Base-by-base conservation (phyloP, 129 eudicot genomes). In the Tagetes patula region DNA sequence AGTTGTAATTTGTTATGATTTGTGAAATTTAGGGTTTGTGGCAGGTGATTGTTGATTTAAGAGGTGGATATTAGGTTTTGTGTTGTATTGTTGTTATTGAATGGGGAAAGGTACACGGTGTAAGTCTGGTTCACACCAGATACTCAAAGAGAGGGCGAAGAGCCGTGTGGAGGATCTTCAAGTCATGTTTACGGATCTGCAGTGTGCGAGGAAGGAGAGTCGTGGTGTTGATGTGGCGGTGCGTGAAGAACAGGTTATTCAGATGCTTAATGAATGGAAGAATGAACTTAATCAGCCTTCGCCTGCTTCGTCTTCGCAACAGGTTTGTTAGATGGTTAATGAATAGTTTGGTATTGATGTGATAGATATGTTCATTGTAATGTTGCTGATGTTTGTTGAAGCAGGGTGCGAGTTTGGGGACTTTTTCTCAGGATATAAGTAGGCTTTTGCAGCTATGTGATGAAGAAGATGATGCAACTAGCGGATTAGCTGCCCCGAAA, bases 221-320 rank as follows among this genome's bases (percentile, higher is more conserved):
- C 96, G 98, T 9, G 45, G 86, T 1, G 73, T 46, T 7, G 98
- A 94, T 77, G 96, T 81, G 8, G 87, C 81, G 34, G 85, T 94
- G 56, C 86, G 90, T 14, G 99, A 94, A 79, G 97, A 94, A 80
- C 97, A 94, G 71, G 96, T 94, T 55, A 86, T 90, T 78, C 97
- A 90, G 84, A 83, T 90, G 89, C 96, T 94, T 11, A 85, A 89
- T 2, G 99, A 94, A 79, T 94, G 96, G 97, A 88, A 94, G 78
- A 71, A 87, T 73, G 99, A 94, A 74, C 96, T 94, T 69, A 90
- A 88, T 8, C 85, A 90, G 73, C 99, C 96, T 37, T 88, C 99
- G 0, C 97, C 97, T 8, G 97, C 99, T 14, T 80, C 97, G 34
- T 90, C 99, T 8, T 72, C 86, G 40, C 99, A 81, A 43, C 84